Evolutionary conservation across 176 grass and related monocot species (phyloP).

Genomic region (Tillandsia fasciculata): DNA sequence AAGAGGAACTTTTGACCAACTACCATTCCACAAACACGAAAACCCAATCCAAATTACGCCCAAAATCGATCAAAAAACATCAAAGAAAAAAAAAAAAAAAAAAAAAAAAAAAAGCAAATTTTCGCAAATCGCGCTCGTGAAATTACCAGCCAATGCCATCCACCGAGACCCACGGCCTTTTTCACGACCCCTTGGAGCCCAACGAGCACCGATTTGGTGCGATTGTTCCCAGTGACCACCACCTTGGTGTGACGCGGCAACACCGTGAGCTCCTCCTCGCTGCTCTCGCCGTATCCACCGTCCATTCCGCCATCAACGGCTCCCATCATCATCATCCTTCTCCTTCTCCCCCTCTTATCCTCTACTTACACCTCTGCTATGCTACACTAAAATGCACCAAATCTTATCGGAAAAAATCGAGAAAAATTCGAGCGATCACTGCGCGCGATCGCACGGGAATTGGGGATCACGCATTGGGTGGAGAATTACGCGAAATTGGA

Average conservation of each 20-base stretch:
- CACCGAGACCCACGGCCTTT: constrained; percentile 5
- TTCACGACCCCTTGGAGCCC: constrained; percentile 10
- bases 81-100: not conserved
- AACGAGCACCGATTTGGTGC: constrained; percentile 12
- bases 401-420: not conserved
- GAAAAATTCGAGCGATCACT: constrained; percentile 4
- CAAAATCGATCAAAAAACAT: not conserved
- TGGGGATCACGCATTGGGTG: constrained; percentile 1
- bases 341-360: not conserved
- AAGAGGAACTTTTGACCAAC: not conserved
- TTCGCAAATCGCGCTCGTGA: not conserved
- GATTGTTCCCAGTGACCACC: constrained; percentile 10
- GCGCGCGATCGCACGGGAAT: not conserved
- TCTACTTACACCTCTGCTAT: not conserved
- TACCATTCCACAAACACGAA: not conserved
- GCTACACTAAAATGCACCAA: constrained; percentile 7
- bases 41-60: constrained; percentile 1
- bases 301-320: constrained; percentile 2
- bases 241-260: constrained; percentile 12
- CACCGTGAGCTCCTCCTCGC: constrained; percentile 14
- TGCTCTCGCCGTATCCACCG: constrained; percentile 9
- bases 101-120: constrained; percentile 9
- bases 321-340: constrained; percentile 1
- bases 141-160: constrained; percentile 15
- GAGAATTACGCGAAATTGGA: constrained; percentile 11